Conservation (phyloP, 2,329 filamentous ascomycete species). For the Fusarium chaquense region DNA sequence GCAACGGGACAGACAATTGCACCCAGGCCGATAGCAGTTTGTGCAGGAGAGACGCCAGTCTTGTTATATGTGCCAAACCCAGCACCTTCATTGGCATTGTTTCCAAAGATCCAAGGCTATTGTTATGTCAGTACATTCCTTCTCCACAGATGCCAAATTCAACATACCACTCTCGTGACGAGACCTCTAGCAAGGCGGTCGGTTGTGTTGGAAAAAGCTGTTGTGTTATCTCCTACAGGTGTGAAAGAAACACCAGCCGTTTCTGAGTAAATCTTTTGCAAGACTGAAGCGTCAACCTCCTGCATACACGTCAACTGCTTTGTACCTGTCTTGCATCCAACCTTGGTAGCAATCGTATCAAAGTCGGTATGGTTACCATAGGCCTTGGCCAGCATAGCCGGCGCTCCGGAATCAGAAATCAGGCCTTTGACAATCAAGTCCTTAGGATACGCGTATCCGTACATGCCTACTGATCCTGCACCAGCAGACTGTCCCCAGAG, state of each 20-base stretch:
- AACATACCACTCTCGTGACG: constrained; percentile 9
- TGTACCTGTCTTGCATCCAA: background rate
- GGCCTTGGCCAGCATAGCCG: constrained; percentile 3
- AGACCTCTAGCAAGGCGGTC: constrained; percentile 7
- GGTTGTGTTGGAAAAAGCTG: constrained; percentile 11
- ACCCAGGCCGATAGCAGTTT: constrained; percentile 1
- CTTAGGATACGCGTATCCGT: constrained; percentile 16
- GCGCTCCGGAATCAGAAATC: constrained; percentile 12
- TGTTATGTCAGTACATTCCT: background rate
- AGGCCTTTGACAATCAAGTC: constrained; percentile 13
- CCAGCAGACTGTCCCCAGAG: constrained; percentile 24
- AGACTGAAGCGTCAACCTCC: background rate
- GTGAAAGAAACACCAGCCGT: constrained; percentile 10
- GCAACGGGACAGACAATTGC: constrained; percentile 20
- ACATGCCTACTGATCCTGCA: constrained; percentile 24
- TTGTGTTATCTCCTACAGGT: constrained; percentile 6
- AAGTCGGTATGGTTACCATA: constrained; percentile 18
- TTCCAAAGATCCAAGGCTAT: constrained; percentile 26
- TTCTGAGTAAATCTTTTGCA: constrained; percentile 16
- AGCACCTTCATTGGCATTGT: constrained; percentile 31
- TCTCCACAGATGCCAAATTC: accelerated
- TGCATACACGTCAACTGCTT: constrained; percentile 17
- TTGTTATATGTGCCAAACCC: constrained; percentile 10
- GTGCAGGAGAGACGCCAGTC: constrained; percentile 1
- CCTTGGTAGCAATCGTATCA: constrained; percentile 4